A percentile compares a stretch with the other conserved stretches of the same genome.
Evolutionary conservation across 495 filamentous ascomycete genomes (phyloP).

Genomic region (Aspergillus sparsus): DNA sequence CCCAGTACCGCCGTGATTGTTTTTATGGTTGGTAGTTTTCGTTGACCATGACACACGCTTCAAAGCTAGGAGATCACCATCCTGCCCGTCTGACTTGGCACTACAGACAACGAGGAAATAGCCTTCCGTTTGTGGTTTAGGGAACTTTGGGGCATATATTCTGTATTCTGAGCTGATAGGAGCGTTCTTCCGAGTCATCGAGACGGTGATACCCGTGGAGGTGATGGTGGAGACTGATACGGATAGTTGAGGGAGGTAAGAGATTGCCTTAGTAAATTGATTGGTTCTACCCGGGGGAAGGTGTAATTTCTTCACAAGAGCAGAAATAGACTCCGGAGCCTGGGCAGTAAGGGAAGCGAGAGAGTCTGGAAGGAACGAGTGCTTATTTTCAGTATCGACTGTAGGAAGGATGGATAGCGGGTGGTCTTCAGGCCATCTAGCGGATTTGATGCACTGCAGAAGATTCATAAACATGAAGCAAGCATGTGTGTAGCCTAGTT

Average conservation of each 20-base stretch:
- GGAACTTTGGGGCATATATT: slow-evolving; percentile 84
- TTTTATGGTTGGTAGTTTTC: slow-evolving; percentile 21
- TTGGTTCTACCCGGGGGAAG: slow-evolving; percentile 21
- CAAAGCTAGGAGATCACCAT: slow-evolving; percentile 75
- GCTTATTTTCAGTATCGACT: slow-evolving; percentile 60
- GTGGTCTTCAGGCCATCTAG: slow-evolving; percentile 83
- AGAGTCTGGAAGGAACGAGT: slow-evolving; percentile 55
- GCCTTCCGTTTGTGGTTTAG: slow-evolving; percentile 92
- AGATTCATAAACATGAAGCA: slow-evolving; percentile 78
- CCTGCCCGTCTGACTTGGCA: slow-evolving; percentile 55
- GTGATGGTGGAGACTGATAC: slow-evolving; percentile 61
- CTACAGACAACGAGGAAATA: slow-evolving; percentile 75
- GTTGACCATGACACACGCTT: slow-evolving; percentile 79
- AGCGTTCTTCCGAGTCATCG: slow-evolving; percentile 66
- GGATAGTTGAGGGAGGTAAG: slow-evolving; percentile 47
- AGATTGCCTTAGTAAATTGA: slow-evolving; percentile 34
- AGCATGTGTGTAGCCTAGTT: slow-evolving; percentile 76
- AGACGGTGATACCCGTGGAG: slow-evolving; percentile 61
- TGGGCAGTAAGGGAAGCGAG: slow-evolving; percentile 45
- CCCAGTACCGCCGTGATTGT: slow-evolving; percentile 26
- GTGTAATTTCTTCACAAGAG: slow-evolving; percentile 30
- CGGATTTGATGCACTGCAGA: slow-evolving; percentile 88
- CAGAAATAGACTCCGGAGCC: slow-evolving; percentile 43
- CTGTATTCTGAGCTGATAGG: slow-evolving; percentile 61
- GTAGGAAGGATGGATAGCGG: slow-evolving; percentile 81